Conservation (phyloP, 1,284 basidiomycete genomes). For the Phlebopus sp. region DNA sequence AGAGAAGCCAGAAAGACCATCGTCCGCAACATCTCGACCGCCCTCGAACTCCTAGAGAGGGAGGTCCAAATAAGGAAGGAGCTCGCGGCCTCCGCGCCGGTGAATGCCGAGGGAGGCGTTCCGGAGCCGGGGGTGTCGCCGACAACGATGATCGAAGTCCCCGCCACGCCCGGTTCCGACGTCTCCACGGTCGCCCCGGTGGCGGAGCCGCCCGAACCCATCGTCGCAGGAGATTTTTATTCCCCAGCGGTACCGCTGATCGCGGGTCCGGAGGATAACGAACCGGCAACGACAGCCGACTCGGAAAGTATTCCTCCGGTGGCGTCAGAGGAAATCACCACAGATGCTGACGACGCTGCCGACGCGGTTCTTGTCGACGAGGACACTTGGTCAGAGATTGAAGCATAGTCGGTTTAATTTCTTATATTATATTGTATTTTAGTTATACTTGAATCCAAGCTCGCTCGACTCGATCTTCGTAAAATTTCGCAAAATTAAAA, state of each 20-base stretch:
- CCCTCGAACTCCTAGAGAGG: conserved; percentile 49
- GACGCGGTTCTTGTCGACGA: conserved; percentile 6
- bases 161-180: not conserved
- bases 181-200: not conserved
- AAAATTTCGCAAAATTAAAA: not conserved
- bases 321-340: not conserved
- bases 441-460: too few species aligned
- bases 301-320: not conserved
- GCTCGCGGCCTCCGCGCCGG: not conserved
- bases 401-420: not conserved
- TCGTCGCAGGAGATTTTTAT: too few species aligned
- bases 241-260: too few species aligned
- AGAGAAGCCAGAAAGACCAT: conserved; percentile 49
- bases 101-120: not conserved
- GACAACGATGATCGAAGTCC: not conserved
- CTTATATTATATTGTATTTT: not conserved
- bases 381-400: conserved; percentile 8
- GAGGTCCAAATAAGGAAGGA: conserved; percentile 34
- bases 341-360: not conserved
- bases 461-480: too few species aligned
- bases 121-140: not conserved
- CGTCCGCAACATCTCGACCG: conserved; percentile 50
- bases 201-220: too few species aligned
- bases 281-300: not conserved
- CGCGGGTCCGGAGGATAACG: too few species aligned